phyloP scores from a whole-genome alignment of 2,329 filamentous ascomycete genomes.

The Diplocarpon mali region DNA sequence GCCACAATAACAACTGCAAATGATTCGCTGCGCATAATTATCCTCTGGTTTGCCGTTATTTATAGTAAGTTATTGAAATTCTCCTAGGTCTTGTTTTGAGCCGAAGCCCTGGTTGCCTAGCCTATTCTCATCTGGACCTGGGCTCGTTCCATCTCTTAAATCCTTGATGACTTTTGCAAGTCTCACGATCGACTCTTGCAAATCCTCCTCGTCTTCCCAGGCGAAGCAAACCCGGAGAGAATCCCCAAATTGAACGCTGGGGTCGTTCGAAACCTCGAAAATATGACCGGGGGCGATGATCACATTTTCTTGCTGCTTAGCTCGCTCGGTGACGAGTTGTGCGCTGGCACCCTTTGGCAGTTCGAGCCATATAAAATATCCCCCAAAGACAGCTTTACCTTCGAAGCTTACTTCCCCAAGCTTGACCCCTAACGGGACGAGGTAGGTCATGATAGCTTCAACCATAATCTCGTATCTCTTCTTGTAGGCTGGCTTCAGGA shows the following conservation, averaged over 20 bases:
- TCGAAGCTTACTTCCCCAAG: constrained; percentile 32
- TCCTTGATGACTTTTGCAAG: constrained; percentile 37
- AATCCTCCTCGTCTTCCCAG: constrained; percentile 55
- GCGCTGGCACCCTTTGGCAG: constrained; percentile 42
- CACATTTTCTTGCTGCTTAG: constrained; percentile 52
- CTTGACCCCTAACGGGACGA: constrained; percentile 51
- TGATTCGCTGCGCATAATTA: too few relatives aligned
- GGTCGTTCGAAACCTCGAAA: constrained; percentile 56
- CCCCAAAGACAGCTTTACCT: constrained; percentile 49
- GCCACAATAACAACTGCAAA: too few relatives aligned
- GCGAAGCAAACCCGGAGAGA: constrained; percentile 59
- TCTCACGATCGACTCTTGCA: constrained; percentile 57
- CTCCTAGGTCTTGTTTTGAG: constrained; percentile 13
- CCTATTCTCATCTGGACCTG: neutral
- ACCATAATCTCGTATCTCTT: constrained; percentile 42
- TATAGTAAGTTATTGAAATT: constrained; percentile 12
- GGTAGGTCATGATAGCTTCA: constrained; percentile 43
- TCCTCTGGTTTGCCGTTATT: too few relatives aligned
- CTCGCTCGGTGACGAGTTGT: constrained; percentile 44
- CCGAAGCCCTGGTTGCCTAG: neutral
- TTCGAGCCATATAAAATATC: constrained; percentile 77
- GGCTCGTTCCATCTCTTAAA: constrained; percentile 20
- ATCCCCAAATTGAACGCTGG: constrained; percentile 43
- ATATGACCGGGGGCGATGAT: constrained; percentile 56
- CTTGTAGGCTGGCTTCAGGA: constrained; percentile 36